A percentile compares a stretch with the other conserved stretches of the same genome.
These are phyloP conservation scores for Phaseolus coccineus DNA, from an alignment of 331 rosid species.

Conservation along the genomic window DNA sequence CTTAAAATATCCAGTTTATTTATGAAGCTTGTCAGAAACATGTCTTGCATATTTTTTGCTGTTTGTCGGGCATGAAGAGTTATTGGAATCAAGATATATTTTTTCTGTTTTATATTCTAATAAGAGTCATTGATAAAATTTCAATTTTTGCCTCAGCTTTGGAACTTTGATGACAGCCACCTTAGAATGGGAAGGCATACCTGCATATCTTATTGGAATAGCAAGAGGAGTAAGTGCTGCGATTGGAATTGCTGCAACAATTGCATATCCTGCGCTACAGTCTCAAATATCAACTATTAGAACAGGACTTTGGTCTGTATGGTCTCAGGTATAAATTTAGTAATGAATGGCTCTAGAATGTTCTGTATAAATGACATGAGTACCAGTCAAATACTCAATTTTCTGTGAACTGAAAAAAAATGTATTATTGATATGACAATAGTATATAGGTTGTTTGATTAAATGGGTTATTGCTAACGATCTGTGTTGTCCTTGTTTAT, in stretches of 20 bases:
- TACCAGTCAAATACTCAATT: background rate
- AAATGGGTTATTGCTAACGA: background rate
- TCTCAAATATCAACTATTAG: constrained; percentile 63
- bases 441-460: background rate
- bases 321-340: constrained; percentile 83
- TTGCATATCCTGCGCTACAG: constrained; percentile 72
- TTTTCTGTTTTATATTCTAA: too few species aligned
- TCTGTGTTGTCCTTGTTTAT: background rate
- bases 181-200: constrained; percentile 90
- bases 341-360: background rate
- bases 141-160: constrained; percentile 63
- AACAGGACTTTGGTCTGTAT: constrained; percentile 93
- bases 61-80: constrained; percentile 3
- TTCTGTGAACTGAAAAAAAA: constrained; percentile 13
- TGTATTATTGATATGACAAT: background rate
- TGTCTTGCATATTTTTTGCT: constrained; percentile 9
- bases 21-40: background rate
- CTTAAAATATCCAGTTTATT: background rate
- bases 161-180: constrained; percentile 96
- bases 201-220: constrained; percentile 76
- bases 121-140: constrained; percentile 14
- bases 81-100: too few species aligned
- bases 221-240: constrained; percentile 87
- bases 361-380: background rate
- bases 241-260: constrained; percentile 82